Percentiles rank a stretch among this genome's conserved stretches.
Conservation (phyloP, 1,139 yeast species). For the Debaryomyces psychrophilus region DNA sequence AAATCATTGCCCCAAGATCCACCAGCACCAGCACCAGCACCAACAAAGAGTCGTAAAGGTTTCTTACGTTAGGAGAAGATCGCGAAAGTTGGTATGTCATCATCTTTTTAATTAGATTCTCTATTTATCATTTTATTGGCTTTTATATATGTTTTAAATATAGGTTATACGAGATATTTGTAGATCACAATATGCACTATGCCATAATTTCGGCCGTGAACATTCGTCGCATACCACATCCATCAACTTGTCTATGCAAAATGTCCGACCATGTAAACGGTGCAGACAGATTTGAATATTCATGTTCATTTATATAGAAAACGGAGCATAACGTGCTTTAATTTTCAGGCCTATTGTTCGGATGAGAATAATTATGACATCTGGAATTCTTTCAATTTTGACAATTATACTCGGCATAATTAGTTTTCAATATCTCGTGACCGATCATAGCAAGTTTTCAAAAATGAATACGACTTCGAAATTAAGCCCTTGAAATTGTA, state of each 20-base stretch:
- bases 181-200: background rate
- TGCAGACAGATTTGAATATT: too few relatives aligned
- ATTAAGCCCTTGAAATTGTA: constrained; percentile 7
- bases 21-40: constrained; percentile 42
- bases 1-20: constrained; percentile 63
- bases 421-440: constrained; percentile 8
- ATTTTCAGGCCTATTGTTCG: constrained; percentile 3
- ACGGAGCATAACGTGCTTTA: background rate
- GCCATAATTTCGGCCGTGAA: background rate
- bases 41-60: constrained; percentile 56
- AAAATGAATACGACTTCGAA: background rate
- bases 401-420: constrained; percentile 6
- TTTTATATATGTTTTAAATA: constrained; percentile 8
- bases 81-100: background rate
- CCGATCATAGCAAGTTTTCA: constrained; percentile 8
- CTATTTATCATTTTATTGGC: constrained; percentile 4
- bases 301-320: background rate
- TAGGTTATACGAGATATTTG: constrained; percentile 4
- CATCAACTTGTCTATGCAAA: background rate
- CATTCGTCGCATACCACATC: background rate
- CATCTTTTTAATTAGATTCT: background rate
- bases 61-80: constrained; percentile 45
- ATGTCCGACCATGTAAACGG: too few relatives aligned
- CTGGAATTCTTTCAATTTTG: background rate
- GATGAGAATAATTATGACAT: constrained; percentile 5